A percentile compares a stretch with the other conserved stretches of the same genome.
Evolutionary conservation across 306 rosid genomes (phyloP).

Genomic region (Cercis canadensis): DNA sequence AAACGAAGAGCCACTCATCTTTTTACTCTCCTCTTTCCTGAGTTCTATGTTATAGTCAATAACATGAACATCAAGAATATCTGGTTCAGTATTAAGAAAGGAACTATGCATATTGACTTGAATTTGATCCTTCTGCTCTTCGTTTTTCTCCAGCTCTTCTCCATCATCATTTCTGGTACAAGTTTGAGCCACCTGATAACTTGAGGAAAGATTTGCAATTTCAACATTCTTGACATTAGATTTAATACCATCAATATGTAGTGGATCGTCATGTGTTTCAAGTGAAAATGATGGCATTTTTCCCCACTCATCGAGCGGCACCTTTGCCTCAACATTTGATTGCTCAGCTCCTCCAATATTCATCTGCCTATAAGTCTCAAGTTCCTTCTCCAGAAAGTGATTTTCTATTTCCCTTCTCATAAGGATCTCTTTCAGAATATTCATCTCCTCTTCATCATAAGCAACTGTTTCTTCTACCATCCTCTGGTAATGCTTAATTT

Average conservation of each 20-base stretch:
- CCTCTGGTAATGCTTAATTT: conserved; percentile 74
- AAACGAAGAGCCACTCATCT: conserved; percentile 34
- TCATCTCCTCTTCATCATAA: conserved; percentile 91
- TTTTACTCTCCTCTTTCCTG: conserved; percentile 43
- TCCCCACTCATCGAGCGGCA: conserved; percentile 43
- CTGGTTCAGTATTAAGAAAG: conserved; percentile 52
- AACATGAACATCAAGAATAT: conserved; percentile 73
- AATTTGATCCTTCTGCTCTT: conserved; percentile 34
- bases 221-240: conserved; percentile 28
- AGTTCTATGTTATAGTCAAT: conserved; percentile 57
- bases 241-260: conserved; percentile 34
- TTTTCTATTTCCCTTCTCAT: conserved; percentile 80
- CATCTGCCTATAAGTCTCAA: conserved; percentile 71
- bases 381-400: conserved; percentile 73
- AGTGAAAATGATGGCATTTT: conserved; percentile 38
- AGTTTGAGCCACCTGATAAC: conserved; percentile 33
- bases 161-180: conserved; percentile 35
- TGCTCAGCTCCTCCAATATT: conserved; percentile 42
- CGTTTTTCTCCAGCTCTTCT: conserved; percentile 39
- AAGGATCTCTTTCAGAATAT: conserved; percentile 80
- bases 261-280: conserved; percentile 42
- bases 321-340: conserved; percentile 43
- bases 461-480: conserved; percentile 76
- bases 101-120: conserved; percentile 30
- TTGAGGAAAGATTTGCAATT: conserved; percentile 32